Percentiles rank a stretch among this genome's conserved stretches.
phyloP scores from a whole-genome alignment of 1,139 yeast species.

The Yamadazyma friedrichii region DNA sequence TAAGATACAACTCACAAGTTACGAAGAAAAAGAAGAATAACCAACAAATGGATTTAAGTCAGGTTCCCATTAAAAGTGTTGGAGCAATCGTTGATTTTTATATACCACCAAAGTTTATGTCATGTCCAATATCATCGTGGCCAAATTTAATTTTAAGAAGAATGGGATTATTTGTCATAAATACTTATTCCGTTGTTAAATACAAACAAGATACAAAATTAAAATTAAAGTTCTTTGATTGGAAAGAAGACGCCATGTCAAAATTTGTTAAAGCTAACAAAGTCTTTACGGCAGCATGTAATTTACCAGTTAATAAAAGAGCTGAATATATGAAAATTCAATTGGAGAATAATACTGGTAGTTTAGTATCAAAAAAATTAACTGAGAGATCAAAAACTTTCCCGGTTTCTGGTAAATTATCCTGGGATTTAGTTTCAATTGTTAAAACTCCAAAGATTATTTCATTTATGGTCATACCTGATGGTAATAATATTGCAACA shows the following conservation, averaged over 20 bases:
- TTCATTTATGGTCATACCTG: constrained; percentile 58
- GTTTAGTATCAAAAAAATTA: constrained; percentile 32
- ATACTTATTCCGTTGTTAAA: constrained; percentile 43
- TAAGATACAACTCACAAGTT: not conserved
- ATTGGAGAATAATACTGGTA: constrained; percentile 34
- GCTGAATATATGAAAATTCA: constrained; percentile 29
- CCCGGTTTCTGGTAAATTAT: constrained; percentile 59
- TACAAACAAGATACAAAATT: constrained; percentile 41
- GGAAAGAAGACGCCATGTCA: constrained; percentile 47
- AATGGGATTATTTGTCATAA: constrained; percentile 41
- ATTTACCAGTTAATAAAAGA: constrained; percentile 26
- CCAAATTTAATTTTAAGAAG: constrained; percentile 37
- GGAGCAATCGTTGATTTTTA: constrained; percentile 47
- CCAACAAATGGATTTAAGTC: constrained; percentile 31
- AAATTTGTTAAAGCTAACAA: constrained; percentile 42
- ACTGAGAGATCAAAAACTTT: constrained; percentile 35
- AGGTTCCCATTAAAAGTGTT: constrained; percentile 39
- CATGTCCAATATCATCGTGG: constrained; percentile 38
- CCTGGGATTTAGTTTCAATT: constrained; percentile 76
- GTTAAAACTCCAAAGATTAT: constrained; percentile 71
- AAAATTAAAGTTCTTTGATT: constrained; percentile 37
- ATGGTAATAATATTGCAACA: constrained; percentile 66
- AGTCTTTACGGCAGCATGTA: constrained; percentile 44
- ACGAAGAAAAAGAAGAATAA: constrained; percentile 20
- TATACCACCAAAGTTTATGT: constrained; percentile 36